phyloP scores from a whole-genome alignment of 1,284 basidiomycete species.

The Heliocybe sulcata region DNA sequence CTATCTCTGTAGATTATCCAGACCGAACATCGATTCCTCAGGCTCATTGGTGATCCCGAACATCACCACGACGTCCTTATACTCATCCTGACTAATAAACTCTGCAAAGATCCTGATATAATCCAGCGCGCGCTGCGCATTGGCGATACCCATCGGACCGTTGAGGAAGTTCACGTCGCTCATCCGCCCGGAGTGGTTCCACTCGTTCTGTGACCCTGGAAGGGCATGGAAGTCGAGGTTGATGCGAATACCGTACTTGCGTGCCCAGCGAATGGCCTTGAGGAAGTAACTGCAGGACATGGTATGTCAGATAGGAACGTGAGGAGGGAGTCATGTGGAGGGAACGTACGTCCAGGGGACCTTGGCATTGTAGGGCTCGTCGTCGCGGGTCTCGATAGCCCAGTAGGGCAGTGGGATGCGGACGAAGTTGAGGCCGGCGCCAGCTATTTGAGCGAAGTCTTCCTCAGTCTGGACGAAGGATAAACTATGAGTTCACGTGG shows the following conservation, averaged over 20 bases:
- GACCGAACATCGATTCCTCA: conserved; percentile 46
- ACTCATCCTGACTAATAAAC: conserved; percentile 89
- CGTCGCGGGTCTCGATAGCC: conserved; percentile 63
- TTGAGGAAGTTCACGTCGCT: conserved; percentile 64
- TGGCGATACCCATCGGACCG: conserved; percentile 49
- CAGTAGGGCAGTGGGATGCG: conserved; percentile 78
- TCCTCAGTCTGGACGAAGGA: conserved; percentile 58
- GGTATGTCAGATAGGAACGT: background rate
- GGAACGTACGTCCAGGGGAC: conserved; percentile 37
- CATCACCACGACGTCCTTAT: conserved; percentile 75
- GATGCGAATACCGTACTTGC: conserved; percentile 92
- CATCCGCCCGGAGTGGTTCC: conserved; percentile 74
- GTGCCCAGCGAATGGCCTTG: conserved; percentile 87
- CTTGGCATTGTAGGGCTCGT: conserved; percentile 51
- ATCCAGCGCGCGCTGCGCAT: conserved; percentile 86
- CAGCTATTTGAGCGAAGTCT: conserved; percentile 90
- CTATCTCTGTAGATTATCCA: conserved; percentile 48
- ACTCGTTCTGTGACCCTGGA: conserved; percentile 76
- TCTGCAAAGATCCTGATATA: conserved; percentile 84
- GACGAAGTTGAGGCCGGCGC: conserved; percentile 77
- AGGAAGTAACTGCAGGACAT: conserved; percentile 52
- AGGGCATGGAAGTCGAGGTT: conserved; percentile 82
- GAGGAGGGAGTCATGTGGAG: conserved; percentile 29
- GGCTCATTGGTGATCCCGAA: conserved; percentile 80
- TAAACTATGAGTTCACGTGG: background rate